phyloP scores from a whole-genome alignment of 768 basidiomycete species.

The Suillus subalutaceus region DNA sequence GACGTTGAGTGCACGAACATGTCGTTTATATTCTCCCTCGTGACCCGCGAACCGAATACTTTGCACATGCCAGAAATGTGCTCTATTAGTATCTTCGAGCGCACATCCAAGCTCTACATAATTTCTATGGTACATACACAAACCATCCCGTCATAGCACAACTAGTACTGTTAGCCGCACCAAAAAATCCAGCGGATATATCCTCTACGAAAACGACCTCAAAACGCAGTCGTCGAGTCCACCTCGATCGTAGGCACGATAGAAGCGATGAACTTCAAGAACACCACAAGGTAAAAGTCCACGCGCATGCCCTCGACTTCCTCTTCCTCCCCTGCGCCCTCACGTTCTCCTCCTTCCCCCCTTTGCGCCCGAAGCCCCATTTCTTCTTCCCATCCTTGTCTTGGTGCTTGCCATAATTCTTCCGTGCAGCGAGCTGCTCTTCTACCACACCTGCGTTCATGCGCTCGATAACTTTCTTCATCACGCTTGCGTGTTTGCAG shows the following conservation, averaged over 20 bases:
- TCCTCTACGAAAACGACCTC: constrained; percentile 15
- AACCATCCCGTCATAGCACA: constrained; percentile 5
- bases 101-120: constrained; percentile 5
- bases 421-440: constrained; percentile 75
- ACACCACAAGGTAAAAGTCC: constrained; percentile 97
- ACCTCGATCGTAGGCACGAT: constrained; percentile 99
- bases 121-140: constrained; percentile 12
- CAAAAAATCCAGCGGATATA: constrained; percentile 7
- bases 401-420: constrained; percentile 39
- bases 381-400: constrained; percentile 69
- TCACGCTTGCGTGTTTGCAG: constrained; percentile 97
- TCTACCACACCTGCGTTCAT: constrained; percentile 92
- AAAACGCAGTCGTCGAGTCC: constrained; percentile 84
- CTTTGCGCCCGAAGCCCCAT: constrained; percentile 81
- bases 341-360: constrained; percentile 49
- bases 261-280: constrained; percentile 98
- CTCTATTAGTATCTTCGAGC: neutral
- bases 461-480: constrained; percentile 99
- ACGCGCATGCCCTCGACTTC: constrained; percentile 91
- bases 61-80: neutral
- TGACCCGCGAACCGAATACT: too few species aligned
- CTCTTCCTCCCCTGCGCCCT: constrained; percentile 55
- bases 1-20: too few species aligned
- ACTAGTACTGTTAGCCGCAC: neutral
- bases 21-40: too few species aligned